Evolutionary conservation across 2,329 filamentous ascomycete species (phyloP).

Genomic region (Pyrenochaeta sp.): DNA sequence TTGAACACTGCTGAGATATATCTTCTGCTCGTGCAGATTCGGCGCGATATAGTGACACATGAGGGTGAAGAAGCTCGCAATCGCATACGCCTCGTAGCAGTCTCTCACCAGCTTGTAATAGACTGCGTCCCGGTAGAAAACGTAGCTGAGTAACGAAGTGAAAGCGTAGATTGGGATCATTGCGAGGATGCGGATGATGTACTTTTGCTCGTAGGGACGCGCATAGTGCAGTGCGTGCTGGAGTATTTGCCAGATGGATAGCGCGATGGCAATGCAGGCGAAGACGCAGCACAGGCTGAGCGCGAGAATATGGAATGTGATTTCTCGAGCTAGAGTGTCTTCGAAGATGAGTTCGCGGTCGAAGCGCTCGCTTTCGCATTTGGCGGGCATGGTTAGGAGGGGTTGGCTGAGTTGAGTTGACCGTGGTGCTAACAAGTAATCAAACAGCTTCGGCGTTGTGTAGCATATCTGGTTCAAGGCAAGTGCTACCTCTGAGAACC

Average conservation of each 20-base stretch:
- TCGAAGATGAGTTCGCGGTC: slow-evolving; percentile 48
- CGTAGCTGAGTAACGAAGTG: slow-evolving; percentile 75
- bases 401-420: too few relatives aligned
- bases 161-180: slow-evolving; percentile 85
- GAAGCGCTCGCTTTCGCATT: slow-evolving; percentile 2
- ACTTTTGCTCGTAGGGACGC: slow-evolving; percentile 66
- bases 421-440: too few relatives aligned
- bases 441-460: too few relatives aligned
- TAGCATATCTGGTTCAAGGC: too few relatives aligned
- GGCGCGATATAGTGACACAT: slow-evolving; percentile 82
- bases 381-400: neutral
- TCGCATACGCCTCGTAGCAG: slow-evolving; percentile 89
- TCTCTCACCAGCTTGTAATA: slow-evolving; percentile 84
- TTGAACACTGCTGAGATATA: slow-evolving; percentile 75
- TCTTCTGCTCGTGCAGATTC: slow-evolving; percentile 79
- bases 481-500: too few relatives aligned
- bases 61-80: slow-evolving; percentile 84
- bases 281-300: slow-evolving; percentile 63
- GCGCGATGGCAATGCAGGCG: slow-evolving; percentile 57
- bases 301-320: slow-evolving; percentile 65
- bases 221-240: slow-evolving; percentile 67
- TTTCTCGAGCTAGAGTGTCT: slow-evolving; percentile 58
- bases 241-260: slow-evolving; percentile 63
- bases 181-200: slow-evolving; percentile 85
- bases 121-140: slow-evolving; percentile 77